Conservation (phyloP, 345 rosid genomes). For the Streptanthus diversifolius region DNA sequence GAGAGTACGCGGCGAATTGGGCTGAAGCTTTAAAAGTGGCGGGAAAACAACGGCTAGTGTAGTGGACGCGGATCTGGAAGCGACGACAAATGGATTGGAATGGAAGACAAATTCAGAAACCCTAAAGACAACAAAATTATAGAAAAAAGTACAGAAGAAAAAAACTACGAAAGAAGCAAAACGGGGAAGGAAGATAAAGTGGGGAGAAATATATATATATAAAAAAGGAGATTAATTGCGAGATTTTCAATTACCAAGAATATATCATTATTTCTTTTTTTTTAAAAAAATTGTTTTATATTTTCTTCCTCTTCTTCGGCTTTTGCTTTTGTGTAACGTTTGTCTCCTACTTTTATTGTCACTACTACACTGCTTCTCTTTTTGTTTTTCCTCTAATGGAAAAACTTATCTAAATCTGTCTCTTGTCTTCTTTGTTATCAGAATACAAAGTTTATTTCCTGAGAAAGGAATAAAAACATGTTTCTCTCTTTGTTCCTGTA, state of each 20-base stretch:
- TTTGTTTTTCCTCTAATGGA: no score
- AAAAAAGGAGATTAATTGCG: slow-evolving; percentile 24
- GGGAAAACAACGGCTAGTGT: slow-evolving; percentile 68
- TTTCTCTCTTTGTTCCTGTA: not conserved
- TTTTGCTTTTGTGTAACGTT: slow-evolving; percentile 14
- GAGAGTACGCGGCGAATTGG: slow-evolving; percentile 29
- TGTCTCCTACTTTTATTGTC: not conserved
- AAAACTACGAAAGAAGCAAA: slow-evolving; percentile 31
- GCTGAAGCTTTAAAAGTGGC: slow-evolving; percentile 44
- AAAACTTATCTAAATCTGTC: not conserved
- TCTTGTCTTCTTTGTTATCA: not conserved
- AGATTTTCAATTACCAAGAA: slow-evolving; percentile 24
- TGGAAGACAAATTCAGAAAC: slow-evolving; percentile 40
- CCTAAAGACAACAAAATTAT: slow-evolving; percentile 46
- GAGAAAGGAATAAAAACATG: not conserved
- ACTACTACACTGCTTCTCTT: not conserved
- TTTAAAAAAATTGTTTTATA: not conserved
- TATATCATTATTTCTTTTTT: not conserved
- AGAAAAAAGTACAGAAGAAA: slow-evolving; percentile 2
- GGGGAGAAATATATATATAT: not conserved
- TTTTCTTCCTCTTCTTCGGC: slow-evolving; percentile 1
- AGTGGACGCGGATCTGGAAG: slow-evolving; percentile 32
- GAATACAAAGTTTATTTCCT: slow-evolving; percentile 3
- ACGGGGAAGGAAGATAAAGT: slow-evolving; percentile 11
- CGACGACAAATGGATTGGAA: slow-evolving; percentile 36